Evolutionary conservation across 2,329 filamentous ascomycete species (phyloP), one percentile per base, ranked within the genome.

Genomic region (Talaromyces islandicus): DNA sequence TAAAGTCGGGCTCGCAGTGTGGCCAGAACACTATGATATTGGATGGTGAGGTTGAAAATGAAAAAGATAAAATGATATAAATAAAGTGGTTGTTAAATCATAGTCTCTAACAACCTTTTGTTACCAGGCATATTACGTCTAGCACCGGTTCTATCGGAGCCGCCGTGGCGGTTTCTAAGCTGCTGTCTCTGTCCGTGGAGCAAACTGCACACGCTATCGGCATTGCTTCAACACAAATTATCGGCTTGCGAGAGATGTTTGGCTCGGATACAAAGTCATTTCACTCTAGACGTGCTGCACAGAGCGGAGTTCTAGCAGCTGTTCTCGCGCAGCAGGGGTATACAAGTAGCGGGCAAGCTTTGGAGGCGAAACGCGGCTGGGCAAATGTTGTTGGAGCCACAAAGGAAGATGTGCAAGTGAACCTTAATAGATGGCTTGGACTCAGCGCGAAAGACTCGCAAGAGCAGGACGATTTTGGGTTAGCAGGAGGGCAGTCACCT

Each of bases 211-310:
- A 83, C 60, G 81, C 82, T 0, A 81, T 84, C 58, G 81, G 81
- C 1, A 71, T 84, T 14, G 81, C 82, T 2, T 75, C 80, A 0
- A 81, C 80, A 3, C 81, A 84, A 66, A 81, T 83, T 1, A 75
- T 78, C 4, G 82, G 82, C 0, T 73, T 84, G 61, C 74, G 81
- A 25, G 81, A 81, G 62, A 80, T 82, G 75, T 84, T 84, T 61
- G 82, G 82, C 11, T 79, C 77, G 11, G 79, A 84, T 66, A 83
- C 80, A 9, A 84, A 85, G 66, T 79, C 79, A 2, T 83, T 84
- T 63, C 81, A 85, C 66, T 72, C 79, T 2, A 82, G 81, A 0
- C 77, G 81, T 1, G 80, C 81, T 10, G 80, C 82, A 0, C 80
- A 83, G 65, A 79, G 76, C 57, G 83, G 82, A 0, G 70, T 84